A percentile compares a stretch with the other conserved stretches of the same genome.
phyloP scores from a whole-genome alignment of 1,139 yeast species.

The Scheffersomyces parashehatae region DNA sequence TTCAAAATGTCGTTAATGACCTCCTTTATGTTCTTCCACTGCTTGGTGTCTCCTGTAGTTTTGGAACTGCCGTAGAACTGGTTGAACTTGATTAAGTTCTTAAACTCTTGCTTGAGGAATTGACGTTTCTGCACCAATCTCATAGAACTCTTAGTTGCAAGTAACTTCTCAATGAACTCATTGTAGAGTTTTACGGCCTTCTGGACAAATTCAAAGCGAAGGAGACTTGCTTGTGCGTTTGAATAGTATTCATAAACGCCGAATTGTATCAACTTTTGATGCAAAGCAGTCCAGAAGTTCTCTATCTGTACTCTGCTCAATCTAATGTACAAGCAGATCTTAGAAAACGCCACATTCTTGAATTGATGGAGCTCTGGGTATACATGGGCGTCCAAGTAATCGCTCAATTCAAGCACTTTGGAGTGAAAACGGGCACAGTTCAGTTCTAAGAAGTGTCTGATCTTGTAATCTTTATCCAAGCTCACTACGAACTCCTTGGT shows the following conservation, averaged over 20 bases:
- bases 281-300: background rate
- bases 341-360: background rate
- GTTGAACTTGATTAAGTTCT: conserved; percentile 22
- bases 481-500: background rate
- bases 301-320: background rate
- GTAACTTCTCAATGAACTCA: conserved; percentile 3
- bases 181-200: background rate
- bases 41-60: conserved; percentile 9
- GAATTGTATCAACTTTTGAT: conserved; percentile 1
- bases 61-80: conserved; percentile 14
- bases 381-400: background rate
- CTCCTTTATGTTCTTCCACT: conserved; percentile 17
- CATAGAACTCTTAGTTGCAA: conserved; percentile 5
- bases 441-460: background rate
- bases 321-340: background rate
- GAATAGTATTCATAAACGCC: background rate
- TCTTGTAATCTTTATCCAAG: conserved; percentile 5
- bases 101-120: conserved; percentile 31
- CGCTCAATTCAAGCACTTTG: background rate
- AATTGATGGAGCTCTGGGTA: background rate
- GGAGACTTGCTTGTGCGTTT: background rate
- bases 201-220: background rate
- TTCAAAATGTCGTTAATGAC: conserved; percentile 23
- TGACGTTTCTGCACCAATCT: conserved; percentile 14
- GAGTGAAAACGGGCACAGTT: background rate